Evolutionary conservation across 345 rosid species (phyloP).

Genomic region (Erodium maritimum): DNA sequence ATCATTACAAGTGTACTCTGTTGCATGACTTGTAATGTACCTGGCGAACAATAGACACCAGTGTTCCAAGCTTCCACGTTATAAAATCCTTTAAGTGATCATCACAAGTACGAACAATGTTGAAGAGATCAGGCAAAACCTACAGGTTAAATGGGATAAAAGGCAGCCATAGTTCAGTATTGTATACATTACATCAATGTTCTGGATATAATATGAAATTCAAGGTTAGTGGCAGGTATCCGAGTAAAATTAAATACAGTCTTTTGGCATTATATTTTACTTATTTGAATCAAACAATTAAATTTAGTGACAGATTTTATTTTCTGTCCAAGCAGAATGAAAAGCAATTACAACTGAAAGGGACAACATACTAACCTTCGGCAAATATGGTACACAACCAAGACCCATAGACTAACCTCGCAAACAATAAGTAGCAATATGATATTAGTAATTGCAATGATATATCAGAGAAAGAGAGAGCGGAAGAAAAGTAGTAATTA

Average conservation of each 20-base stretch:
- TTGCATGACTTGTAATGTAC: constrained; percentile 29
- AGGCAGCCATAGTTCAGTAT: no score
- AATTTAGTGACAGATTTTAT: not conserved
- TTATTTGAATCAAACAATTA: not conserved
- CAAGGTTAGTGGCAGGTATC: no score
- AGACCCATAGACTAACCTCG: constrained; percentile 96
- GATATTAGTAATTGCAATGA: not conserved
- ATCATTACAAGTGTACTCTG: not conserved
- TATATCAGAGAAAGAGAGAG: not conserved
- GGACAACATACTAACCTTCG: constrained; percentile 50
- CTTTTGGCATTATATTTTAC: not conserved
- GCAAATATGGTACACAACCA: constrained; percentile 92
- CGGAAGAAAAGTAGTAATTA: not conserved
- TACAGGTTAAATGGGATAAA: constrained; percentile 9
- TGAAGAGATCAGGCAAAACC: constrained; percentile 98
- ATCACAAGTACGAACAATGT: constrained; percentile 85
- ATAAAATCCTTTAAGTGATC: constrained; percentile 84
- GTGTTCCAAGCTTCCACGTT: constrained; percentile 98
- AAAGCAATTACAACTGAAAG: not conserved
- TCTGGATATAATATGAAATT: no score
- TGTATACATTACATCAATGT: no score
- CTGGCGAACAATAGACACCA: constrained; percentile 96
- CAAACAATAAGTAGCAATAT: constrained; percentile 14
- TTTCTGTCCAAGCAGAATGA: not conserved
- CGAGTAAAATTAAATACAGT: not conserved